Percentiles rank a stretch among this genome's conserved stretches.
Conservation (phyloP, 2,329 filamentous ascomycete genomes). For the Tolypocladium album region DNA sequence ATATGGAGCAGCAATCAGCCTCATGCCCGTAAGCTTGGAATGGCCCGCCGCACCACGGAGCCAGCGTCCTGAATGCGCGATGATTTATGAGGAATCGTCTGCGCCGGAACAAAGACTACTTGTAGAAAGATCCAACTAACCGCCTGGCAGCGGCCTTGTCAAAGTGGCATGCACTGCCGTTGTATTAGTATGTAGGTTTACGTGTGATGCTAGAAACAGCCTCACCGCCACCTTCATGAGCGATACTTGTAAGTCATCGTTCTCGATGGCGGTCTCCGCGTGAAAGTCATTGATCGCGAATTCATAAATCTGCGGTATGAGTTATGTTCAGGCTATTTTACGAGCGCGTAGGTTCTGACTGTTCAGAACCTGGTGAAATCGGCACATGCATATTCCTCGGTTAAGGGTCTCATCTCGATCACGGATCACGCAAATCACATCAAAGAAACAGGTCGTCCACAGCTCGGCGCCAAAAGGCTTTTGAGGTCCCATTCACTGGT, state of each 20-base stretch:
- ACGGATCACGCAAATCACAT: neutral
- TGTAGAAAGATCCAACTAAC: too few species aligned
- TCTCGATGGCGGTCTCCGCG: too few species aligned
- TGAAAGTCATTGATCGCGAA: too few species aligned
- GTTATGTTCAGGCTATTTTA: too few species aligned
- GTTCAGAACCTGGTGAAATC: neutral
- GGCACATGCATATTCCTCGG: neutral
- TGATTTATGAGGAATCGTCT: neutral
- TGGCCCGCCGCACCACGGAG: neutral
- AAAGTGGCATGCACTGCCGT: too few species aligned
- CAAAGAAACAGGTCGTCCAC: neutral
- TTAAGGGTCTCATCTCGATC: neutral
- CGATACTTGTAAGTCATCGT: too few species aligned
- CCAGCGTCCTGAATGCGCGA: neutral
- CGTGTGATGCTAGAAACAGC: too few species aligned
- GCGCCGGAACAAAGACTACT: neutral
- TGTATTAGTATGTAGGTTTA: too few species aligned
- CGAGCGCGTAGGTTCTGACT: neutral
- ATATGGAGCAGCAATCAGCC: neutral
- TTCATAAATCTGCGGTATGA: too few species aligned
- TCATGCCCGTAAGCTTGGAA: neutral
- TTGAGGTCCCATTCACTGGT: constrained; percentile 5
- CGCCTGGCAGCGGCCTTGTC: neutral
- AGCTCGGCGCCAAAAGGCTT: neutral
- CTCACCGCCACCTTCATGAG: neutral